phyloP scores from a whole-genome alignment of 257 asterid genomes.

The Solanum virginianum region DNA sequence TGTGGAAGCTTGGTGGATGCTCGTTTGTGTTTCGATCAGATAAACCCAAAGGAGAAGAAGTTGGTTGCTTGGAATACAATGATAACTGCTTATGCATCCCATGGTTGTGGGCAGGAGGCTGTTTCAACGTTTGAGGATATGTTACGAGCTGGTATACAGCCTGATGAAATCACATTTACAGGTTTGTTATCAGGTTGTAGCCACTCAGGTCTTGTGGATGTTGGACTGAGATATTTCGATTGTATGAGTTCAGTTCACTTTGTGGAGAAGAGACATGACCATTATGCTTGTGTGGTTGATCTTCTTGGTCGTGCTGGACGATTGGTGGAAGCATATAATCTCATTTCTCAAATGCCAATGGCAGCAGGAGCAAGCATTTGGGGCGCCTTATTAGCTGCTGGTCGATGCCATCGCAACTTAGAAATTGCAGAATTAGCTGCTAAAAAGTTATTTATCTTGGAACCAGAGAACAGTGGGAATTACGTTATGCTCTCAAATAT shows the following conservation, averaged over 20 bases:
- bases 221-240: constrained; percentile 53
- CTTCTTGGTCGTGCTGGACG: constrained; percentile 75
- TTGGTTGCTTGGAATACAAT: constrained; percentile 70
- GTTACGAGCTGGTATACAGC: constrained; percentile 42
- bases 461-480: constrained; percentile 68
- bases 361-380: constrained; percentile 64
- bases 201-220: constrained; percentile 75
- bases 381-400: constrained; percentile 76
- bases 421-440: constrained; percentile 83
- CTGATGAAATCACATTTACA: constrained; percentile 67
- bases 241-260: constrained; percentile 32
- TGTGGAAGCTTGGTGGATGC: constrained; percentile 74
- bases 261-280: constrained; percentile 51
- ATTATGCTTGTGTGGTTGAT: constrained; percentile 69
- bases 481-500: constrained; percentile 63
- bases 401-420: constrained; percentile 50
- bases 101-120: constrained; percentile 49
- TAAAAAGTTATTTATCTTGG: constrained; percentile 41
- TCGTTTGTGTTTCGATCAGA: constrained; percentile 37
- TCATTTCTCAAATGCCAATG: constrained; percentile 56
- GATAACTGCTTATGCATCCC: constrained; percentile 72
- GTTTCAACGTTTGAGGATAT: constrained; percentile 46
- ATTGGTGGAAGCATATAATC: constrained; percentile 54
- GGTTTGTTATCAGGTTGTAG: constrained; percentile 74
- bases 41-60: constrained; percentile 25